Evolutionary conservation across 2,329 filamentous ascomycete genomes (phyloP).

Genomic region (Berkeleyomyces basicola): DNA sequence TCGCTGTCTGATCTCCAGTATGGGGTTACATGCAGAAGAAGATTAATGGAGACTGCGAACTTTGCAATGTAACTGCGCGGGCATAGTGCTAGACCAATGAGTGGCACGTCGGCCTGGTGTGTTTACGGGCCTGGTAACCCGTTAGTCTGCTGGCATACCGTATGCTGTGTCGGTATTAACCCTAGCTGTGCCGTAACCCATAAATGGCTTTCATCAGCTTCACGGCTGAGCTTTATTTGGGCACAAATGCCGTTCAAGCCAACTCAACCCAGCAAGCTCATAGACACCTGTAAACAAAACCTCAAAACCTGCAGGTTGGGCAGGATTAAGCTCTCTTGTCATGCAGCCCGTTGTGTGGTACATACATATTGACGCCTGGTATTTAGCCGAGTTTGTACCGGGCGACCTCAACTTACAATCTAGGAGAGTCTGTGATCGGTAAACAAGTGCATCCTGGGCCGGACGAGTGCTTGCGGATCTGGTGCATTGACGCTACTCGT

Average conservation of each 20-base stretch:
- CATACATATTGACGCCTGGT: neutral
- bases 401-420: neutral
- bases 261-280: neutral
- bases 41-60: neutral
- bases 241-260: too few relatives aligned
- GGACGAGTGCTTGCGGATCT: too few relatives aligned
- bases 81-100: neutral
- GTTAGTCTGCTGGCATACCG: neutral
- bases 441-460: too few relatives aligned
- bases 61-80: neutral
- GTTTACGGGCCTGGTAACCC: too few relatives aligned
- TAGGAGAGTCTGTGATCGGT: neutral
- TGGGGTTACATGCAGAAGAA: neutral
- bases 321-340: neutral
- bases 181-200: neutral
- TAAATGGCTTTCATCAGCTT: neutral
- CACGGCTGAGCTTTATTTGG: neutral
- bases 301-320: neutral
- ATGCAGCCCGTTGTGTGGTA: neutral
- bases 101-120: neutral
- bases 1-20: neutral
- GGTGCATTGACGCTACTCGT: too few relatives aligned
- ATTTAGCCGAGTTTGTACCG: conserved; percentile 7
- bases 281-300: neutral
- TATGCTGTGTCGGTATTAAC: neutral